Conservation (phyloP, 2,329 filamentous ascomycete genomes). For the Arthroderma uncinatum region DNA sequence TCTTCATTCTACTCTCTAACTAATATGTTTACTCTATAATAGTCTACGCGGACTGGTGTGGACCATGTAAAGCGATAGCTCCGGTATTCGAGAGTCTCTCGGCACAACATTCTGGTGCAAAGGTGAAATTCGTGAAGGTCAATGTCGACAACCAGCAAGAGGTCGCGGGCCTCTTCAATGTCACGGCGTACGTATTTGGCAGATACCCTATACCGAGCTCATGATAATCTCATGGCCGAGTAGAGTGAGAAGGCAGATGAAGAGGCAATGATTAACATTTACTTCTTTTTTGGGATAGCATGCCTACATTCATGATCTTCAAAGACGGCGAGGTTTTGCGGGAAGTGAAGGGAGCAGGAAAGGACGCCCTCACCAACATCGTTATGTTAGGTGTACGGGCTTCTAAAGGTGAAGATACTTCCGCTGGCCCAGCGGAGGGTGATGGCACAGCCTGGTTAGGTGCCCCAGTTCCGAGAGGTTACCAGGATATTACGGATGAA, state of each 20-base stretch:
- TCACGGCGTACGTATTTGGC: conserved; percentile 48
- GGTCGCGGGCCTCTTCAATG: conserved; percentile 59
- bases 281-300: conserved; percentile 34
- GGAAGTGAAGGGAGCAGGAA: conserved; percentile 64
- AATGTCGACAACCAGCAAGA: conserved; percentile 68
- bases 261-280: not conserved
- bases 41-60: conserved; percentile 87
- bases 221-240: not conserved
- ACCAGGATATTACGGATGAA: conserved; percentile 70
- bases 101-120: conserved; percentile 54
- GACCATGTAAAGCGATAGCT: conserved; percentile 70
- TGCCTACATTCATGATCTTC: conserved; percentile 90
- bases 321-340: conserved; percentile 57
- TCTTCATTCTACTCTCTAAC: conserved; percentile 11
- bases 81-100: conserved; percentile 73
- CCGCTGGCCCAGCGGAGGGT: conserved; percentile 30
- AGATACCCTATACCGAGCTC: not conserved
- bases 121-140: conserved; percentile 77
- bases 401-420: conserved; percentile 34
- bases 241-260: not conserved
- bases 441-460: conserved; percentile 55
- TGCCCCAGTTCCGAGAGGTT: conserved; percentile 63
- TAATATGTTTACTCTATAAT: conserved; percentile 18
- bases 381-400: conserved; percentile 53
- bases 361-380: conserved; percentile 55